Evolutionary conservation across 2,329 filamentous ascomycete species (phyloP), one percentile per base, ranked within the genome.

Genomic region (Microascus cirrosus): DNA sequence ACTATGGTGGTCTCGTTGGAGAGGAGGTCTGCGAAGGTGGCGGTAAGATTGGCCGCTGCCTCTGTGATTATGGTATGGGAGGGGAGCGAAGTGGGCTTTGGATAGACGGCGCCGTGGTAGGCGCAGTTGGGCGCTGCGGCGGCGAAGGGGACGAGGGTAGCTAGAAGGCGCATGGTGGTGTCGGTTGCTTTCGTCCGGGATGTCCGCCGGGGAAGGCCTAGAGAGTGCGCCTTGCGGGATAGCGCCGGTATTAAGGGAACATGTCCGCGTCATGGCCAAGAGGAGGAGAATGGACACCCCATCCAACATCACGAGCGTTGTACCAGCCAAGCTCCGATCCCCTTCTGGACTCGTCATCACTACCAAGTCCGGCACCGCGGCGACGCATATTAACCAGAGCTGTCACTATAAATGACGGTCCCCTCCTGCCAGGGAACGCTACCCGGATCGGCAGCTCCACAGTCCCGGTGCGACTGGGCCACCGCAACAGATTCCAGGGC

Each of bases 61-160:
- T 42, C 58, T n/a, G 51, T 52, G 39, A 62, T 56, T 28, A 60
- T 35, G 2, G 61, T 61, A 54, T 60, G 58, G 2, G 59, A 20
- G 57, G 51, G n/a, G 5, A 60, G 60, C 54, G n/a, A 24, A 13
- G 50, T 58, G 3, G 61, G 55, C 1, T 34, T 34, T 18, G 61
- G 61, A 2, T 61, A 56, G 45, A 57, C 61, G 18, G 61, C 36
- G 54, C 62, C 62, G 22, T 58, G 54, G 10, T 60, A 59, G 5
- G 60, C 56, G 54, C 62, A 63, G 22, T 59, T 58, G 10, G 51
- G 52, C 5, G 39, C 13, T 50, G 39, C 20, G 57, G 53, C 32
- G 20, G 12, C 13, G 50, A 51, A 15, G 55, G 55, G 42, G 39
- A 36, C 10, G 28, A 51, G 24, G 32, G 42, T 28, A n/a, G 55